Evolutionary conservation across 2,329 filamentous ascomycete species (phyloP).

Genomic region (Aspergillus persii): DNA sequence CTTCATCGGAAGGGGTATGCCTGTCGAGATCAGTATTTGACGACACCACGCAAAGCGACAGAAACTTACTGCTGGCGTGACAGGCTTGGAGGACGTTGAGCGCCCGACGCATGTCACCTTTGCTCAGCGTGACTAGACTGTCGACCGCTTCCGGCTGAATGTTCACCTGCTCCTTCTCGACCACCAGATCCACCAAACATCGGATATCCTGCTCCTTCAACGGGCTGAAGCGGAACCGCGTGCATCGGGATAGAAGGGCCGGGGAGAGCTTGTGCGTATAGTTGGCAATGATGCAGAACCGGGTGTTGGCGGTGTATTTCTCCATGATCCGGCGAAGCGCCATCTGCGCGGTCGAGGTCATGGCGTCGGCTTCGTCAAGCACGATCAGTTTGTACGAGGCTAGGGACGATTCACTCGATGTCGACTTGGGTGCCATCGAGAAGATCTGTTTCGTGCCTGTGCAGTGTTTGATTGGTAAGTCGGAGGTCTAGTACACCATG

Average conservation of each 20-base stretch:
- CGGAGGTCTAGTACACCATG: not conserved
- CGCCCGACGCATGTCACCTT: constrained; percentile 93
- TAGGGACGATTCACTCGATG: constrained; percentile 49
- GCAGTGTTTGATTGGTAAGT: constrained; percentile 1
- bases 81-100: constrained; percentile 96
- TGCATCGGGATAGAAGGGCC: constrained; percentile 87
- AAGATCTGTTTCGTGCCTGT: constrained; percentile 89
- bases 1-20: constrained; percentile 64
- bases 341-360: constrained; percentile 99
- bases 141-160: constrained; percentile 79
- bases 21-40: constrained; percentile 37
- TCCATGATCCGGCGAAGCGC: constrained; percentile 96
- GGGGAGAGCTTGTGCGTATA: constrained; percentile 98
- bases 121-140: constrained; percentile 80
- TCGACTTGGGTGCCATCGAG: constrained; percentile 53
- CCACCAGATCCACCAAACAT: constrained; percentile 80
- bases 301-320: constrained; percentile 95
- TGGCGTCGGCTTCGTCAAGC: constrained; percentile 97
- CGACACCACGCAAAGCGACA: no score
- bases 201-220: constrained; percentile 86
- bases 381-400: constrained; percentile 94
- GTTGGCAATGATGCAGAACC: constrained; percentile 98
- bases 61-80: constrained; percentile 75
- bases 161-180: constrained; percentile 80
- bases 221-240: constrained; percentile 90